These are phyloP conservation scores for Trichoderma parareesei DNA, from an alignment of 495 filamentous ascomycete species.

Conservation along the genomic window DNA sequence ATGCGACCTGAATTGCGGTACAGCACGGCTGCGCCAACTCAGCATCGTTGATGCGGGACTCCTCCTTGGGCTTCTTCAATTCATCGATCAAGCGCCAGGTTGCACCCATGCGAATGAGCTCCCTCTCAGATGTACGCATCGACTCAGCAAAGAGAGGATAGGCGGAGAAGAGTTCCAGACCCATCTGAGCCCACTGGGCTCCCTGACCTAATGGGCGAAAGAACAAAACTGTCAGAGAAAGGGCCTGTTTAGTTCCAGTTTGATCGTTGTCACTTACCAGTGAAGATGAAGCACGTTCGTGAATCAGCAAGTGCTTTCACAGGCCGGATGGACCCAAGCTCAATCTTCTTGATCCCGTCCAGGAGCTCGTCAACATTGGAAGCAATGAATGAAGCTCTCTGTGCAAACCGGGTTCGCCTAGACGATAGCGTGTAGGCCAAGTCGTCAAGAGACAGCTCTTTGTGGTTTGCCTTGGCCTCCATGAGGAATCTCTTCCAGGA, in stretches of 20 bases:
- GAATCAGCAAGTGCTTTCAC: slow-evolving; percentile 1
- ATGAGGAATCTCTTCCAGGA: slow-evolving; percentile 5
- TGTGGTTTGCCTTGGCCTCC: not conserved
- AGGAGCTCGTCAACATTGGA: slow-evolving; percentile 9
- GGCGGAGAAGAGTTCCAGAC: slow-evolving; percentile 39
- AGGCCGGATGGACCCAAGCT: slow-evolving; percentile 21
- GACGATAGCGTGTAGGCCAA: slow-evolving; percentile 14
- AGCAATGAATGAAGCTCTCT: slow-evolving; percentile 7
- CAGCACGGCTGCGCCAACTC: slow-evolving; percentile 33
- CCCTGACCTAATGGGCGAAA: slow-evolving; percentile 26
- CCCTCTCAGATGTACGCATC: slow-evolving; percentile 34
- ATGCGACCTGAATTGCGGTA: slow-evolving; percentile 36
- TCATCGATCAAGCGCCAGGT: slow-evolving; percentile 38
- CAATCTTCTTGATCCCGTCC: slow-evolving; percentile 12
- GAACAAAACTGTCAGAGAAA: not conserved
- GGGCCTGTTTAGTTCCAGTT: slow-evolving; percentile 18
- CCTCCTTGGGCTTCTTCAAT: slow-evolving; percentile 32
- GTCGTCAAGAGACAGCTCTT: not conserved
- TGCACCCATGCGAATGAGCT: slow-evolving; percentile 28
- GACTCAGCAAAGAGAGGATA: slow-evolving; percentile 33
- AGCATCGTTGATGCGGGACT: slow-evolving; percentile 24
- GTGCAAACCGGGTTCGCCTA: slow-evolving; percentile 13
- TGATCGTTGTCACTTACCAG: slow-evolving; percentile 30
- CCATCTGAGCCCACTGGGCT: slow-evolving; percentile 52
- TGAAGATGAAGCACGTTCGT: slow-evolving; percentile 12